A percentile compares a stretch with the other conserved stretches of the same genome.
Conservation (phyloP, 1,284 basidiomycete species). For the Malassezia cuniculi region DNA sequence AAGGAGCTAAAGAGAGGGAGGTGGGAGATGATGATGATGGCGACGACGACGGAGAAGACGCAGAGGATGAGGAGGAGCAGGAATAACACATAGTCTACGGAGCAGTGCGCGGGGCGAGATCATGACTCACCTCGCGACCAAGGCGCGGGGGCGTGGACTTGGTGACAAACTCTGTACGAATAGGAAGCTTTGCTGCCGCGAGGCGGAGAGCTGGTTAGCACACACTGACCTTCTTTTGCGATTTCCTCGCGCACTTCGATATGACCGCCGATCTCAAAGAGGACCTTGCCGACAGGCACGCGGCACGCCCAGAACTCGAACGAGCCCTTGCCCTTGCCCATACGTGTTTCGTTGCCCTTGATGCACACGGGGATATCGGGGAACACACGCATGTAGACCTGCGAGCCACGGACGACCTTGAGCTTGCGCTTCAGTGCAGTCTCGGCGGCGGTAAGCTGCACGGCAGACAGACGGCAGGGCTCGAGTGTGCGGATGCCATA, state of each 20-base stretch:
- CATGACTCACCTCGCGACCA: constrained; percentile 49
- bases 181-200: constrained; percentile 78
- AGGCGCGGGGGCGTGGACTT: constrained; percentile 61
- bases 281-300: constrained; percentile 76
- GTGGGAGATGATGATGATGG: too few species aligned
- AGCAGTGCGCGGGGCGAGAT: not conserved
- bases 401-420: constrained; percentile 76
- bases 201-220: constrained; percentile 62
- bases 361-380: constrained; percentile 94
- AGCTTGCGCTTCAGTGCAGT: constrained; percentile 81
- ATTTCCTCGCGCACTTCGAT: constrained; percentile 75
- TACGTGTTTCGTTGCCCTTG: constrained; percentile 97
- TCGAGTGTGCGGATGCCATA: constrained; percentile 83
- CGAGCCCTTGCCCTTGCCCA: constrained; percentile 97
- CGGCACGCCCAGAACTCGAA: constrained; percentile 96
- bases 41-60: too few species aligned
- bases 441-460: constrained; percentile 74
- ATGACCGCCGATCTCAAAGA: constrained; percentile 84
- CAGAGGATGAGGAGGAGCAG: not conserved
- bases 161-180: constrained; percentile 75
- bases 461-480: constrained; percentile 72
- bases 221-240: constrained; percentile 66
- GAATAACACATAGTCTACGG: constrained; percentile 3
- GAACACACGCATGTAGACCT: constrained; percentile 80
- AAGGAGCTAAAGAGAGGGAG: too few species aligned